These are phyloP conservation scores for Thinopyrum elongatum DNA, from an alignment of 176 grass and related monocot genomes.

Conservation along the genomic window DNA sequence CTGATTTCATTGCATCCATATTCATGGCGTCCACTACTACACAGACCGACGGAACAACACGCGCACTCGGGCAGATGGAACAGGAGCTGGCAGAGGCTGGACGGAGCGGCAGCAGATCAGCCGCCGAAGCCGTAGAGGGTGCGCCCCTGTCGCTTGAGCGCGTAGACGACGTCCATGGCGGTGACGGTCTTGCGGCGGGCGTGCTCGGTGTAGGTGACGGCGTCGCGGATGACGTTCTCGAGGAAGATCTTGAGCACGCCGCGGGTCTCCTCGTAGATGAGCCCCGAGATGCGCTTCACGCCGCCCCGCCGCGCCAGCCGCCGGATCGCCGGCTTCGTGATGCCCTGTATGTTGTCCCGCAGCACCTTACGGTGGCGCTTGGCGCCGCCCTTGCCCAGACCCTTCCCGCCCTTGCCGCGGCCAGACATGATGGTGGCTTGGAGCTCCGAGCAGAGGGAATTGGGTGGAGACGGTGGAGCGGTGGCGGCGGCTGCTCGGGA, in stretches of 20 bases:
- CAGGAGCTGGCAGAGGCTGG: too few species aligned
- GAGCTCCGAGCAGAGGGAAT: too few species aligned
- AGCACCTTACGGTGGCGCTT: conserved; percentile 75
- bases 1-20: too few species aligned
- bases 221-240: conserved; percentile 76
- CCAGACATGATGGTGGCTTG: conserved; percentile 25
- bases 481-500: too few species aligned
- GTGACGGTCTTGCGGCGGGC: conserved; percentile 78
- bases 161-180: conserved; percentile 76
- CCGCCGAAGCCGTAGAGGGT: conserved; percentile 72
- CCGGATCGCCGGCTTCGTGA: conserved; percentile 65
- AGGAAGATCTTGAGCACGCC: conserved; percentile 82
- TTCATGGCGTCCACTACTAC: too few species aligned
- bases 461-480: too few species aligned
- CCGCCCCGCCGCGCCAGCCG: conserved; percentile 49
- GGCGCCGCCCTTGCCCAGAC: conserved; percentile 57
- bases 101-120: background rate
- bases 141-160: conserved; percentile 70
- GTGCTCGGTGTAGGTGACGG: conserved; percentile 76
- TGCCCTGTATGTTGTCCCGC: conserved; percentile 71
- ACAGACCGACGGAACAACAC: too few species aligned
- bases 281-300: conserved; percentile 64
- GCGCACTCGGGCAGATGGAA: too few species aligned
- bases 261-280: conserved; percentile 76
- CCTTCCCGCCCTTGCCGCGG: conserved; percentile 65